Percentiles rank a stretch among this genome's conserved stretches.
Conservation (phyloP, 176 grass and related monocot species). For the Chloris gayana region DNA sequence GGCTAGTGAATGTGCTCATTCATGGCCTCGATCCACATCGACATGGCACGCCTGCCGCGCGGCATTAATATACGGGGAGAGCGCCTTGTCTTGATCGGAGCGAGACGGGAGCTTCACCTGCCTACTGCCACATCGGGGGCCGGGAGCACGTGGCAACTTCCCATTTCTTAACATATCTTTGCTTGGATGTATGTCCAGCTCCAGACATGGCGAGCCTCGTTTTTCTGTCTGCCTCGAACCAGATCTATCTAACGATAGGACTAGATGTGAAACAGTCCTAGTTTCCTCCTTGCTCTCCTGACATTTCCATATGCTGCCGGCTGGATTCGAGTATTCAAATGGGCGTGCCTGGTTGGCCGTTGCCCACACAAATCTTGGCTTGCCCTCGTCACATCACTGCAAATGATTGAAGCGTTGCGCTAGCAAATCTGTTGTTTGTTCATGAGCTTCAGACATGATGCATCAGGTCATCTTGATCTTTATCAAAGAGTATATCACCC, state of each 20-base stretch:
- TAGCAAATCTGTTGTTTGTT: not conserved
- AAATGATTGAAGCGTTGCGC: not conserved
- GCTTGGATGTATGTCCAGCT: conserved; percentile 19
- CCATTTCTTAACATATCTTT: conserved; percentile 25
- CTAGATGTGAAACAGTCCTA: not conserved
- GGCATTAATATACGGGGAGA: conserved; percentile 38
- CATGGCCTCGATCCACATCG: conserved; percentile 25
- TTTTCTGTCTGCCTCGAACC: not conserved
- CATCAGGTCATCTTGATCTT: too few species aligned
- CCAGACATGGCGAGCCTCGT: not conserved
- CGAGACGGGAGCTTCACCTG: not conserved
- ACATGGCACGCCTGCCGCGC: conserved; percentile 38
- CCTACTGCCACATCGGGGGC: not conserved
- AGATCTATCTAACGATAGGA: not conserved
- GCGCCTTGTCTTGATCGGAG: conserved; percentile 10
- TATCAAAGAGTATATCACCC: too few species aligned
- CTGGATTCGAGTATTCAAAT: conserved; percentile 2
- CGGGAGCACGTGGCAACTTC: conserved; percentile 28
- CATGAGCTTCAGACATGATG: not conserved
- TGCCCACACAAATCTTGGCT: not conserved
- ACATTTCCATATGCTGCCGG: conserved; percentile 20
- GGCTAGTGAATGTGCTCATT: not conserved
- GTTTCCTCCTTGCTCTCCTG: not conserved
- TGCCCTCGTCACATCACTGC: not conserved
- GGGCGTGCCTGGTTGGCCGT: not conserved